Evolutionary conservation across 2,329 filamentous ascomycete genomes (phyloP).

Genomic region (Trichoderma atroviride): DNA sequence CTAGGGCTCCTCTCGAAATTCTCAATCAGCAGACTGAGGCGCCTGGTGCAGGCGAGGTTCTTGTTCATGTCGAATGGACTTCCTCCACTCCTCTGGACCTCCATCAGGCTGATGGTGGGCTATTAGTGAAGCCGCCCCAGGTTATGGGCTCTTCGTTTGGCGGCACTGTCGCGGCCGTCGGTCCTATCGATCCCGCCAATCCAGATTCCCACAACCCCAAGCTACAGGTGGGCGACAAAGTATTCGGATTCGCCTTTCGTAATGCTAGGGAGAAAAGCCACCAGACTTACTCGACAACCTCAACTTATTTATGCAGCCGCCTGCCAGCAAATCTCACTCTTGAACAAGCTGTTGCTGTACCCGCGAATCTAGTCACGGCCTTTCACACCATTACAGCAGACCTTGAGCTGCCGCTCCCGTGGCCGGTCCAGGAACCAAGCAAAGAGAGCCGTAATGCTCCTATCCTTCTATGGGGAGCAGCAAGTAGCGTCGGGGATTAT

Average conservation of each 20-base stretch:
- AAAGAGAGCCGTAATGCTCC: conserved; percentile 40
- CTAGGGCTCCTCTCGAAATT: not conserved
- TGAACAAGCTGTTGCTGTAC: not conserved
- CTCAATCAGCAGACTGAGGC: not conserved
- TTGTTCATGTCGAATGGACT: conserved; percentile 59
- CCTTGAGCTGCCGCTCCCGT: conserved; percentile 57
- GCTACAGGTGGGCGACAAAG: not conserved
- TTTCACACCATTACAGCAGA: conserved; percentile 57
- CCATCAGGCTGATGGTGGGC: conserved; percentile 62
- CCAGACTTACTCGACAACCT: not conserved
- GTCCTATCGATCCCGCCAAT: conserved; percentile 54
- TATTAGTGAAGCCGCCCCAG: conserved; percentile 54
- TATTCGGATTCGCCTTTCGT: not conserved
- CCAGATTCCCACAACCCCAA: conserved; percentile 44
- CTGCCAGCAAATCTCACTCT: not conserved
- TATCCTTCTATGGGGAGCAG: conserved; percentile 56
- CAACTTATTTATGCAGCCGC: not conserved
- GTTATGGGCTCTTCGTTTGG: conserved; percentile 54
- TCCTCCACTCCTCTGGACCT: conserved; percentile 64
- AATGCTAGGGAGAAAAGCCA: not conserved
- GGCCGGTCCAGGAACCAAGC: conserved; percentile 54
- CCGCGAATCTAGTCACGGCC: conserved; percentile 55
- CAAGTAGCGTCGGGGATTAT: conserved; percentile 55
- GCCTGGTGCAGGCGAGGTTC: conserved; percentile 48
- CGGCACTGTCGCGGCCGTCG: conserved; percentile 56